Evolutionary conservation across 768 basidiomycete genomes (phyloP), one percentile per base, ranked within the genome.

Genomic region (Chalciporus sphaerocephalus): DNA sequence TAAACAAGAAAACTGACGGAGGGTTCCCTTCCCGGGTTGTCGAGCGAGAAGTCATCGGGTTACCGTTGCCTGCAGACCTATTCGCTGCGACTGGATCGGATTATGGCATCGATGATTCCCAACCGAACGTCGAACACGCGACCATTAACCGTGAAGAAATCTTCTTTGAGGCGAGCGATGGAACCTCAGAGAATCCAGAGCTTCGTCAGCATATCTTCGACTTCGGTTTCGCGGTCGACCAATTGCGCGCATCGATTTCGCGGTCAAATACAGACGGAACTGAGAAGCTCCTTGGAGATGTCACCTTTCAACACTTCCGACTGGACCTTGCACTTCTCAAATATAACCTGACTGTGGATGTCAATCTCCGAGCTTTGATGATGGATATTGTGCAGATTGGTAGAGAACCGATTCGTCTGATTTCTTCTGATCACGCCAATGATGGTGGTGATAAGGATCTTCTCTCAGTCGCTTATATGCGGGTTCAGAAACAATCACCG

Each of bases 151-250:
- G 69, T 13, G 73, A 79, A 7, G 83, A 82, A 10, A 65, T 75
- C 41, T 90, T 89, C 62, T 87, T 85, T 39, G 86, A 90, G 57
- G 87, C 82, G 1, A 76, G 78, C 12, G 82, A 85, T 41, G 81
- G 79, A 40, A 66, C 70, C 10, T 67, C 71, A 6, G 74, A 79
- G 66, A 57, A 55, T 40, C 61, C 63, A 20, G 70, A 73, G 43
- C 50, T 74, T 23, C 69, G 68, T 39, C 81, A 82, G 55, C 78
- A 77, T 47, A 74, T 80, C 1, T 90, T 98, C 51, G 87, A 96
- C 63, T 70, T 98, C 48, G 74, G 85, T 45, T 98, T 99, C 69
- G 73, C 81, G 24, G 96, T 98, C 28, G 87, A 92, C 42, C 78
- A 79, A 40, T 73, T 99, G 11, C 75, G 87, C 38, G 90, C 85